These are phyloP conservation scores for Acanthamoeba lenticulata DNA, from an alignment of 208 protist species.

Conservation along the genomic window DNA sequence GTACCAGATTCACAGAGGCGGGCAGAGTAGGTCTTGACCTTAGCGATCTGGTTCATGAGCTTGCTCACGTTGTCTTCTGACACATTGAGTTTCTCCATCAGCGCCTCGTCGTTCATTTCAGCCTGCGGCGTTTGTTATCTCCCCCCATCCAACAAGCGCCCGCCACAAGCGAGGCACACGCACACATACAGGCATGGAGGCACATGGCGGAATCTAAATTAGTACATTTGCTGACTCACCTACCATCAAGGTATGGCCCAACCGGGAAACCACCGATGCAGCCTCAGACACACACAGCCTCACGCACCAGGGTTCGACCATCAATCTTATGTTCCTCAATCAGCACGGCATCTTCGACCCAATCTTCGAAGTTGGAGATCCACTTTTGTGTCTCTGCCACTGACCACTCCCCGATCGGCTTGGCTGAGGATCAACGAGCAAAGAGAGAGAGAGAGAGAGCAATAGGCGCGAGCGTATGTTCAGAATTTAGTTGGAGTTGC, in stretches of 20 bases:
- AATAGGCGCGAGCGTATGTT: neutral
- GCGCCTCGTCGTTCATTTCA: neutral
- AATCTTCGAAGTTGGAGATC: neutral
- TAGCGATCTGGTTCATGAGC: neutral
- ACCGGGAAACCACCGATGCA: neutral
- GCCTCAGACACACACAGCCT: neutral
- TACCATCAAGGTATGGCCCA: no score
- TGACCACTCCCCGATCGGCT: neutral
- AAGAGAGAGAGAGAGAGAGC: neutral
- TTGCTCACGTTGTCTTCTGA: neutral
- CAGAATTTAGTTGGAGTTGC: no score
- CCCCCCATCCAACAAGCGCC: neutral
- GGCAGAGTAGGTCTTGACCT: neutral
- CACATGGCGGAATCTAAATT: no score
- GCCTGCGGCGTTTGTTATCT: neutral
- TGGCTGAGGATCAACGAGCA: neutral
- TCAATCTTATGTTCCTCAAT: slow-evolving; percentile 22
- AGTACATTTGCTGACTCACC: no score
- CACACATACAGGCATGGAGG: neutral
- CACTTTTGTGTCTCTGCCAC: slow-evolving; percentile 25
- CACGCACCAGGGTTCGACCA: neutral
- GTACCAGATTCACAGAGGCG: neutral
- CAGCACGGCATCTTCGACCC: slow-evolving; percentile 7
- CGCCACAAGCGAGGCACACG: neutral
- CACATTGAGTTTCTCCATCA: slow-evolving; percentile 24